Base-by-base conservation (phyloP, 148 eudicot species). In the Pharnaceum exiguum region DNA sequence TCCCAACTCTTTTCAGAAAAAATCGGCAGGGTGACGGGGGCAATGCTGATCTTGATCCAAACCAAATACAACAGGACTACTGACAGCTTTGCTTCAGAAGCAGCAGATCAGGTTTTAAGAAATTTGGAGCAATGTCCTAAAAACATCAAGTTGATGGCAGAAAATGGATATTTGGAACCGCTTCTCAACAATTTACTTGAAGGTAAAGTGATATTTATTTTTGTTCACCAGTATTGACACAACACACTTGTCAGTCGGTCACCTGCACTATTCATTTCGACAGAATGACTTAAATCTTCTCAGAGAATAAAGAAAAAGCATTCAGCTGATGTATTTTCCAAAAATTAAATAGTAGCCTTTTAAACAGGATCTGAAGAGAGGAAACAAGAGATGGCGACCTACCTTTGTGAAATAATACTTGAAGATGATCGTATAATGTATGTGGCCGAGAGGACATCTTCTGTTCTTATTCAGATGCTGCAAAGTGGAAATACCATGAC, bases 131-230 rank as follows among this genome's bases (percentile, higher is more conserved):
- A 35, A 49, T 68, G 70, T 66, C 77, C 78, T 5, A 57, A 52
- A 33, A 83, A 89, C 67, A 75, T 89, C 65, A 86, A 79, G 70
- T 57, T 68, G 42, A 85, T 89, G 96, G 96, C 90, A 45, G 94
- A 86, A 69, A 83, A 83, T 67, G 96, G 96, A 51, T 71, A 70
- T 60, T 55, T 79, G 55, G 83, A 89, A 45, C 90, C 96, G 7
- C 77, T 89, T 43, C 72, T 86, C 43, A 65, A 74, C 57, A 82
- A 81, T 71, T 74, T 89, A 23, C 43, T 68, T 51, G 58, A 75
- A 85, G 96, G 94, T 89, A 72, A 80, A 37, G 55, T 59, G 27
- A 24, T 24, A 21, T 19, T 29, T 5, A n/a, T 59, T 38, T 47
- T 53, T 25, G 7, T 19, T 44, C 46, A 26, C 54, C 17, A 42